A percentile compares a stretch with the other conserved stretches of the same genome.
Evolutionary conservation across 1,284 basidiomycete species (phyloP).

Genomic region (Ganoderma multipileum): DNA sequence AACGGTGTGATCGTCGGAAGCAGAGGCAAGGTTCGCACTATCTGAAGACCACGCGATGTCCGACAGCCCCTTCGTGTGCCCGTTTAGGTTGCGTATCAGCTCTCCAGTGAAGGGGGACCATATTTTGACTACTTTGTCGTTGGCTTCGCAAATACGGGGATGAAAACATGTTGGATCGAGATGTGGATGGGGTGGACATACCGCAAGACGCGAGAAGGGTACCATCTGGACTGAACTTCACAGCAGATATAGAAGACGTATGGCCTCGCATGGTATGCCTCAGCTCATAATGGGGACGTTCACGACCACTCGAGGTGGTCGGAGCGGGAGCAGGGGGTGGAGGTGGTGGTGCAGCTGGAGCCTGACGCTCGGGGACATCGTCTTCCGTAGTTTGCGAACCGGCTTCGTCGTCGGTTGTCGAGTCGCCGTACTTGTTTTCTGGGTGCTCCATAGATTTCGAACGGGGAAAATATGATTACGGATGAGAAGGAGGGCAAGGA

Average conservation of each 20-base stretch:
- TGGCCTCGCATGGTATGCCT: slow-evolving; percentile 73
- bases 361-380: slow-evolving; percentile 68
- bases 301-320: slow-evolving; percentile 47
- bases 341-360: slow-evolving; percentile 43
- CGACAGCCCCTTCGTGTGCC: slow-evolving; percentile 85
- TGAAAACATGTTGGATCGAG: neutral
- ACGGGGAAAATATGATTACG: neutral
- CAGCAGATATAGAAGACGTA: slow-evolving; percentile 78
- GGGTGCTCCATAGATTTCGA: slow-evolving; percentile 24
- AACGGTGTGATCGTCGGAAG: slow-evolving; percentile 88
- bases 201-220: slow-evolving; percentile 81
- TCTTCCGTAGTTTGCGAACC: slow-evolving; percentile 85
- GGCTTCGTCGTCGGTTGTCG: slow-evolving; percentile 78
- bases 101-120: slow-evolving; percentile 83
- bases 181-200: slow-evolving; percentile 44
- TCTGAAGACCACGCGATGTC: slow-evolving; percentile 90
- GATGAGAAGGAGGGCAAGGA: neutral
- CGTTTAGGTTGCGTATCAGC: slow-evolving; percentile 73
- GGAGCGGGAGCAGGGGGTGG: slow-evolving; percentile 41
- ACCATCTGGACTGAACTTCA: slow-evolving; percentile 87
- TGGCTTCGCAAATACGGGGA: slow-evolving; percentile 51
- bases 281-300: slow-evolving; percentile 74
- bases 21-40: slow-evolving; percentile 83
- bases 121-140: slow-evolving; percentile 79
- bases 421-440: slow-evolving; percentile 48